Base-by-base conservation (phyloP, 495 filamentous ascomycete genomes). In the Cladorrhinum samala region DNA sequence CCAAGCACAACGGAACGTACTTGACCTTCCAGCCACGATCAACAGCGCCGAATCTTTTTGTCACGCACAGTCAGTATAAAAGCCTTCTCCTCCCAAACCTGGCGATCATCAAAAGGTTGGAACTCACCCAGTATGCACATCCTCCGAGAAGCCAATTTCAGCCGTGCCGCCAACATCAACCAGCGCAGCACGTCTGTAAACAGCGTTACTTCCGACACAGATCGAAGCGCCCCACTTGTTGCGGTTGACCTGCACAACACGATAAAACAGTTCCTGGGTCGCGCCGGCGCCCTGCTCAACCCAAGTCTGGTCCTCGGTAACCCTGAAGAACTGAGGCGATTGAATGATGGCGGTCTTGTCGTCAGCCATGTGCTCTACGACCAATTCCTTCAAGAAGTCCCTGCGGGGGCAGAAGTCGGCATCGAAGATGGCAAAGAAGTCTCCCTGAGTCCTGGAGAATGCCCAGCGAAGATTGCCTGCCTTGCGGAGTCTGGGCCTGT, bases 1-100 rank as follows among this genome's bases (percentile, higher is more conserved):
- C 64, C 57, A 67, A 46, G 20, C 62, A 65, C 9, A 67, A 49
- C 30, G 64, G 64, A 1, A 67, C 55, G 23, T 67, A 67, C 49
- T 65, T 65, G 59, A 67, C 64, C 46, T 65, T 67, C 64, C 64
- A 67, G 36, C 64, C 64, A 33, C 64, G 59, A 42, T 67, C 64
- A 19, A 64, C 63, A 9, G 64, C 64, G 9, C 54, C 64, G 27
- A 67, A 67, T 17, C 63, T 66, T 25, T 9, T 2, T 17, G 17
- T n/a, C 2, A 18, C 30, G 19, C 16, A 18, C 2, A 11, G 18
- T 43, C 36, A 45, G 20, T 9, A 11, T 33, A 4, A 25, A 1
- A 16, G 30, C 3, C 41, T 20, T 23, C 14, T 8, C 16, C 2
- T 25, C 11, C 7, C 20, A 18, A 37, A 41, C 0, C 11, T 2